Evolutionary conservation across 2,329 filamentous ascomycete genomes (phyloP), one percentile per base, ranked within the genome.

Genomic region (Fonsecaea multimorphosa): DNA sequence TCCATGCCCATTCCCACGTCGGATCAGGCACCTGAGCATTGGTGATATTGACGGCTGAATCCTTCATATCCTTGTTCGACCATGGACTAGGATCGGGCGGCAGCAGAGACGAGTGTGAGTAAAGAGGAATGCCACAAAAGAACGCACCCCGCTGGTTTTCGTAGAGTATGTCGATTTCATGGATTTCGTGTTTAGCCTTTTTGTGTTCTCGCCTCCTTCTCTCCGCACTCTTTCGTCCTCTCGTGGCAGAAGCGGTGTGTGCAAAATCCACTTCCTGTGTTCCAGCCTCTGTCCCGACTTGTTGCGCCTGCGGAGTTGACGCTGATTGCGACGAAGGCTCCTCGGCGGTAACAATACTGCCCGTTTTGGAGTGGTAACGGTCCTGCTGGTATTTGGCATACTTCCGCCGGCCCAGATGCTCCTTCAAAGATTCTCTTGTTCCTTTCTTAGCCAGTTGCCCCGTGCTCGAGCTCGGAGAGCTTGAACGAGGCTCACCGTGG

Each of bases 121-220:
- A 99, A n/a, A 96, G 84, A 0, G 93, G 89, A 12, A 93, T 86
- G 31, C 95, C 94, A 73, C 94, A 98, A 68, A 96, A 83, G 74
- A 97, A 96, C 44, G 87, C 89, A 11, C 95, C 95, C 64, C 95
- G 87, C 79, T 99, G 91, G 74, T 99, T 99, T 77, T 99, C 95
- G 78, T 96, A 98, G 0, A 99, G 83, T 4, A 98, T 86, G 69
- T 99, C 95, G 67, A 98, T 87, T 31, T 86, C 89, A 1, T 65
- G 67, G 40, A 71, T 65, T 32, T 68, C 66, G 8, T 75, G 77
- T 46, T 73, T 71, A 1, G 74, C 63, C 31, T 74, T 74, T 60
- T 64, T 69, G 8, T 61, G 65, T 9, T 63, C 58, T 44, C 38
- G 52, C 38, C 53, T 51, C 36, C 58, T 72, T 46, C 62, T 68